phyloP scores from a whole-genome alignment of 2,329 filamentous ascomycete genomes.

The Cryoendolithus antarcticus region DNA sequence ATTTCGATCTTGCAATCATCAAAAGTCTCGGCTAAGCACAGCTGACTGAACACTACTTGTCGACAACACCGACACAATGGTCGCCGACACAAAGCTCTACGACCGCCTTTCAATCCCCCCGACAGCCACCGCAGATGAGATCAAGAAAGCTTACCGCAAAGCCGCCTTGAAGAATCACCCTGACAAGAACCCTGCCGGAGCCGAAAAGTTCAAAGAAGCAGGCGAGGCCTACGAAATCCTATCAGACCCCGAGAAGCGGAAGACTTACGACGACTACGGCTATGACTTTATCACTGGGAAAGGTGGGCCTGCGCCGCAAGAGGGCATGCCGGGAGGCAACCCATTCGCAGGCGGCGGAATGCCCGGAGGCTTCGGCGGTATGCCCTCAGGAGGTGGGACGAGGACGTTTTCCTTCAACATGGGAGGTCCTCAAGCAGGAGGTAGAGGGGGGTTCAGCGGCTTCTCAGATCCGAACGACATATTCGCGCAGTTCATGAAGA shows the following conservation, averaged over 20 bases:
- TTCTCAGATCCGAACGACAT: constrained; percentile 77
- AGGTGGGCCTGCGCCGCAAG: constrained; percentile 41
- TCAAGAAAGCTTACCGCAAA: constrained; percentile 93
- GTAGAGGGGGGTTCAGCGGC: constrained; percentile 53
- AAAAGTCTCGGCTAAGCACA: too few relatives aligned
- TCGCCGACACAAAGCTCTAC: constrained; percentile 91
- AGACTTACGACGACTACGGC: constrained; percentile 87
- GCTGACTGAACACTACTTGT: background rate
- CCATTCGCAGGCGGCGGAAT: constrained; percentile 25
- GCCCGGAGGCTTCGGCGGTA: constrained; percentile 32
- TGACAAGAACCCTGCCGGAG: constrained; percentile 84
- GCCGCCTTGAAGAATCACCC: constrained; percentile 73
- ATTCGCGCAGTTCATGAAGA: constrained; percentile 68
- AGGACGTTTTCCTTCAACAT: constrained; percentile 56
- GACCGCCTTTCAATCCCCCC: constrained; percentile 71
- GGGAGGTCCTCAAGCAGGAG: constrained; percentile 36
- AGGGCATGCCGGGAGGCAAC: constrained; percentile 38
- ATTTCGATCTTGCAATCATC: too few relatives aligned
- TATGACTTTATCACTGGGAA: constrained; percentile 63
- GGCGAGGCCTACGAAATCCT: constrained; percentile 98
- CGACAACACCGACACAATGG: constrained; percentile 45
- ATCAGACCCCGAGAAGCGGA: constrained; percentile 91
- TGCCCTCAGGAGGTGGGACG: constrained; percentile 41
- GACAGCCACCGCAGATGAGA: constrained; percentile 76
- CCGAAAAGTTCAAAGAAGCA: constrained; percentile 95